These are phyloP conservation scores for Warburgia ugandensis DNA, from an alignment of 164 flowering plant species.

Conservation along the genomic window DNA sequence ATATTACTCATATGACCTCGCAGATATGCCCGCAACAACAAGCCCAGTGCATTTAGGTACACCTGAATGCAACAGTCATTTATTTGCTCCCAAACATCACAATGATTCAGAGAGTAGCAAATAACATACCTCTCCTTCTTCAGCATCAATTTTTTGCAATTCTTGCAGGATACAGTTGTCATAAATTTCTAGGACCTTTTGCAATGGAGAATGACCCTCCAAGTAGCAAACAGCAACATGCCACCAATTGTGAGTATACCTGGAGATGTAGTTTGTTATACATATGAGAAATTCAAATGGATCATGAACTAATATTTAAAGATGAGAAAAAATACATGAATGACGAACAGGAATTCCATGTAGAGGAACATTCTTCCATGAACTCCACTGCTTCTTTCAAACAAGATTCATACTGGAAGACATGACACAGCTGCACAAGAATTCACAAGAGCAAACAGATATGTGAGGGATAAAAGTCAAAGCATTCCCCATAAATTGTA, in stretches of 20 bases:
- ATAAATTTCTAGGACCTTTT: slow-evolving; percentile 55
- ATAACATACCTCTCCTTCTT: slow-evolving; percentile 43
- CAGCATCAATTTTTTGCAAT: slow-evolving; percentile 59
- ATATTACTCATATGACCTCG: slow-evolving; percentile 39
- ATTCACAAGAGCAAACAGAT: not conserved
- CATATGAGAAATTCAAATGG: not conserved
- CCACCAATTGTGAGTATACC: slow-evolving; percentile 99
- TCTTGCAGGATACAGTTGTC: slow-evolving; percentile 73
- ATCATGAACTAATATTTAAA: not conserved
- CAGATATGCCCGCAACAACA: slow-evolving; percentile 57
- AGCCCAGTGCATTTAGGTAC: slow-evolving; percentile 68
- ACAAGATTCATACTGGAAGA: slow-evolving; percentile 65
- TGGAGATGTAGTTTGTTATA: slow-evolving; percentile 23
- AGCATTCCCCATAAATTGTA: not conserved
- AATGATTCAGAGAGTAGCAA: slow-evolving; percentile 1
- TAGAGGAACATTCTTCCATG: slow-evolving; percentile 70
- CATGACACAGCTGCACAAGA: slow-evolving; percentile 87
- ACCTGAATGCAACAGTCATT: slow-evolving; percentile 40
- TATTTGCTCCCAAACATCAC: too few relatives aligned
- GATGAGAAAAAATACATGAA: slow-evolving; percentile 44
- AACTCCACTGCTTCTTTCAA: slow-evolving; percentile 87
- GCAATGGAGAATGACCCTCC: slow-evolving; percentile 67
- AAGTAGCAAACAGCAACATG: slow-evolving; percentile 94
- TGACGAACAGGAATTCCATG: slow-evolving; percentile 71
- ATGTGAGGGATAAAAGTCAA: not conserved